A percentile compares a stretch with the other conserved stretches of the same genome.
phyloP scores from a whole-genome alignment of 2,329 filamentous ascomycete genomes.

The Chaetomiaceae sp. region DNA sequence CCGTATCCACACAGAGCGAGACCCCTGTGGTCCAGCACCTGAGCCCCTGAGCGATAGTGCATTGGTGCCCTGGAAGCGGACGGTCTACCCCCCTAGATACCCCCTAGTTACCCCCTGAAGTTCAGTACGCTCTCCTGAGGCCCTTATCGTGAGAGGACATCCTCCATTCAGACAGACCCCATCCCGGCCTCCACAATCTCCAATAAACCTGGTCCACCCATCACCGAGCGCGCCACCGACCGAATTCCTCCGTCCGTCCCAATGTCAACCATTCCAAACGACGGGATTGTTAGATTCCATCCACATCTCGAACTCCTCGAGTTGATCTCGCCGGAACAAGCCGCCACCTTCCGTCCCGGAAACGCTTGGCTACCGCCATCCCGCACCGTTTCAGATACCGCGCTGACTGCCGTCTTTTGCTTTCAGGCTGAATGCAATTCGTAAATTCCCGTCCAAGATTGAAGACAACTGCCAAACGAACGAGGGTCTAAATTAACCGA shows the following conservation, averaged over 20 bases:
- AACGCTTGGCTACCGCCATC: slow-evolving; percentile 2
- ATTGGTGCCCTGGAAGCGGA: neutral
- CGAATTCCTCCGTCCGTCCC: slow-evolving; percentile 17
- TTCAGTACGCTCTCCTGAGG: neutral
- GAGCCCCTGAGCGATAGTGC: neutral
- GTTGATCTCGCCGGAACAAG: neutral
- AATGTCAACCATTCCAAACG: neutral
- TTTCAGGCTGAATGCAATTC: slow-evolving; percentile 24
- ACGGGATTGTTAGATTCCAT: slow-evolving; percentile 20
- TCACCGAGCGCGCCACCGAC: neutral
- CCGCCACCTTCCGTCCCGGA: slow-evolving; percentile 12
- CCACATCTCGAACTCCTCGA: slow-evolving; percentile 9
- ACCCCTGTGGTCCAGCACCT: neutral
- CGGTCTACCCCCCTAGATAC: neutral
- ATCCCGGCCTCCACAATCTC: neutral
- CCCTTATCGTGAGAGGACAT: neutral
- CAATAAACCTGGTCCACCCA: neutral
- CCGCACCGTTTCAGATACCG: slow-evolving; percentile 1
- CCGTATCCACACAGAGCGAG: slow-evolving; percentile 7
- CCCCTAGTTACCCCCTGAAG: slow-evolving; percentile 4
- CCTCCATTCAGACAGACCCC: slow-evolving; percentile 5
- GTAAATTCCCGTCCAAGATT: slow-evolving; percentile 18
- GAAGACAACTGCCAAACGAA: neutral
- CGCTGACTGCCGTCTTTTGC: slow-evolving; percentile 5
- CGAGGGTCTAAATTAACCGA: neutral